Percentiles rank a stretch among this genome's conserved stretches.
These are phyloP conservation scores for Penicillium sp. DNA, from an alignment of 2,329 filamentous ascomycete genomes.

Conservation along the genomic window DNA sequence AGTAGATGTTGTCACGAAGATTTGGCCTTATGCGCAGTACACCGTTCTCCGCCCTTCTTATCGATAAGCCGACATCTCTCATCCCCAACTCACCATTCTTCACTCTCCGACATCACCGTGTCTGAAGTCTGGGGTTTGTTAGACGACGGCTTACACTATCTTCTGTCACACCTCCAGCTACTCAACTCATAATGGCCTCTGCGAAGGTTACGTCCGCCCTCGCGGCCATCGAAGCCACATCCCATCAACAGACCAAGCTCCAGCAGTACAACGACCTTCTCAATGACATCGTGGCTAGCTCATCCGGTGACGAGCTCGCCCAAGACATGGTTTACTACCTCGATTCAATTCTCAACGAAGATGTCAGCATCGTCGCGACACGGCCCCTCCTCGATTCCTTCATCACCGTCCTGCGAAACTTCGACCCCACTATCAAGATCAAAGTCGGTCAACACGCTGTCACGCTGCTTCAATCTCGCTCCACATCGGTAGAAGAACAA, in stretches of 20 bases:
- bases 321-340: conserved; percentile 64
- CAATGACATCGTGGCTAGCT: conserved; percentile 48
- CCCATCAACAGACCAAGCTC: conserved; percentile 48
- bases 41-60: conserved; percentile 13
- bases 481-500: conserved; percentile 78
- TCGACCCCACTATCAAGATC: conserved; percentile 59
- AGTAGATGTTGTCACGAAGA: neutral
- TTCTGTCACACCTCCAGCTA: neutral
- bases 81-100: conserved; percentile 2
- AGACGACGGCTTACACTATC: neutral
- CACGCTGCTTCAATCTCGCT: conserved; percentile 58
- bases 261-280: conserved; percentile 56
- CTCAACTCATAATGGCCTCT: conserved; percentile 43
- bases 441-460: conserved; percentile 71
- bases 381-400: conserved; percentile 66
- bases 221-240: conserved; percentile 47
- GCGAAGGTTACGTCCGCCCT: conserved; percentile 47
- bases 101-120: conserved; percentile 1
- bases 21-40: neutral
- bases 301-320: conserved; percentile 45
- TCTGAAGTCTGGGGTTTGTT: neutral
- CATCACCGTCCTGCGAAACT: conserved; percentile 57
- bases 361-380: conserved; percentile 69
- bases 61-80: conserved; percentile 9
- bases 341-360: conserved; percentile 63